phyloP scores from a whole-genome alignment of 352 stramenopile species.

The Phytophthora sojae region DNA sequence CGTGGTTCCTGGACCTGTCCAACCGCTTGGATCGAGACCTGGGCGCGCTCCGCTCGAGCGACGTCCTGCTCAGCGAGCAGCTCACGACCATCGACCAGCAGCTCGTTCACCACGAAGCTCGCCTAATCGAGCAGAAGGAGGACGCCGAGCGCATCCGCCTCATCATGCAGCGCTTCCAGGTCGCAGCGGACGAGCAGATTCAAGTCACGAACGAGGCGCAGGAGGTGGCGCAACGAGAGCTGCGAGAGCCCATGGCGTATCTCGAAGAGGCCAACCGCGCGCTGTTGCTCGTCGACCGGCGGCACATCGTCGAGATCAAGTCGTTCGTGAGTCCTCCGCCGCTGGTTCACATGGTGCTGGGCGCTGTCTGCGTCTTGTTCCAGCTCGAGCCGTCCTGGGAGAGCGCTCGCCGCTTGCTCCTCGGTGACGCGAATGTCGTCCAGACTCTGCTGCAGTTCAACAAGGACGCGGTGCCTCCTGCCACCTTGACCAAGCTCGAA shows the following conservation, averaged over 20 bases:
- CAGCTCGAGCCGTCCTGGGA: constrained; percentile 77
- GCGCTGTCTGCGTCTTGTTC: constrained; percentile 80
- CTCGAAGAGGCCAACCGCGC: constrained; percentile 76
- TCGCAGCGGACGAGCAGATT: constrained; percentile 68
- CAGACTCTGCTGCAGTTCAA: constrained; percentile 75
- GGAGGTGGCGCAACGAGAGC: constrained; percentile 54
- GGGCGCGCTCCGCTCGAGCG: constrained; percentile 26
- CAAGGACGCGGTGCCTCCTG: constrained; percentile 67
- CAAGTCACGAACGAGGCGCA: constrained; percentile 74
- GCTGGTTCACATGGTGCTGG: constrained; percentile 75
- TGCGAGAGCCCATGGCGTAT: constrained; percentile 65
- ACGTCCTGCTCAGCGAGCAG: constrained; percentile 26
- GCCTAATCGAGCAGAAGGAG: constrained; percentile 48
- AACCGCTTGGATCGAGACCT: constrained; percentile 36
- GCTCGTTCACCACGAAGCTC: constrained; percentile 34
- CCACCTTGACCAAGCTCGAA: constrained; percentile 51
- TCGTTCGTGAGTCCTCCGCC: constrained; percentile 79
- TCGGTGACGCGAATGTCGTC: constrained; percentile 73
- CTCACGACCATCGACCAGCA: constrained; percentile 33
- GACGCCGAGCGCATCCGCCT: constrained; percentile 55
- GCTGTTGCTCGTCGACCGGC: constrained; percentile 70
- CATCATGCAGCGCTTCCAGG: constrained; percentile 71
- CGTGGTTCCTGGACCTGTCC: constrained; percentile 35
- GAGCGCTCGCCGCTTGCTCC: constrained; percentile 65
- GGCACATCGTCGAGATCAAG: constrained; percentile 86